Evolutionary conservation across 257 asterid species (phyloP).

Genomic region (Gardenia jasminoides): DNA sequence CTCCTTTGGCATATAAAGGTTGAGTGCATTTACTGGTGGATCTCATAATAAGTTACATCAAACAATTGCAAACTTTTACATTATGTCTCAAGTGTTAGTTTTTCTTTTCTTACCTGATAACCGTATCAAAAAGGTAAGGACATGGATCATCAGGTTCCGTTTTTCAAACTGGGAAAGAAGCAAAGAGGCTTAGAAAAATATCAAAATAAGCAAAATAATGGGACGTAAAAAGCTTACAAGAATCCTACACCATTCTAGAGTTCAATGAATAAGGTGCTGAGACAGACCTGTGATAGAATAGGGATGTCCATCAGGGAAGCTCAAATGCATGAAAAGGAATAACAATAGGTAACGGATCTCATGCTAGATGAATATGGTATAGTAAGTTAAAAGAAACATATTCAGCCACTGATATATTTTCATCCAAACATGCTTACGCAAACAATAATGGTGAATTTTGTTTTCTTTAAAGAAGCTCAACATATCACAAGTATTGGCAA

Average conservation of each 20-base stretch:
- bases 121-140: constrained; percentile 57
- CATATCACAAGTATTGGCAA: not conserved
- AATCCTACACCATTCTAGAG: too few species aligned
- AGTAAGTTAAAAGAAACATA: not conserved
- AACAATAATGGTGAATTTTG: not conserved
- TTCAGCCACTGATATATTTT: not conserved
- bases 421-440: not conserved
- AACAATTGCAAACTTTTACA: not conserved
- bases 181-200: not conserved
- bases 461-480: too few species aligned
- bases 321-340: constrained; percentile 34
- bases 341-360: not conserved
- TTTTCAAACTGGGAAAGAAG: constrained; percentile 32
- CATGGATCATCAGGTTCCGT: constrained; percentile 45
- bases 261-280: too few species aligned
- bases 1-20: not conserved
- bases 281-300: constrained; percentile 47
- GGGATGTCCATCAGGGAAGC: constrained; percentile 63
- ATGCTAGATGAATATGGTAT: not conserved
- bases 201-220: not conserved
- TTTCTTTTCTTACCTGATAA: constrained; percentile 28
- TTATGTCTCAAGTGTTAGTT: not conserved
- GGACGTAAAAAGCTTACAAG: not conserved
- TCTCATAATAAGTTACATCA: too few species aligned
- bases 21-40: not conserved